phyloP scores from a whole-genome alignment of 2,329 filamentous ascomycete genomes.

The Anthostomella pinea region DNA sequence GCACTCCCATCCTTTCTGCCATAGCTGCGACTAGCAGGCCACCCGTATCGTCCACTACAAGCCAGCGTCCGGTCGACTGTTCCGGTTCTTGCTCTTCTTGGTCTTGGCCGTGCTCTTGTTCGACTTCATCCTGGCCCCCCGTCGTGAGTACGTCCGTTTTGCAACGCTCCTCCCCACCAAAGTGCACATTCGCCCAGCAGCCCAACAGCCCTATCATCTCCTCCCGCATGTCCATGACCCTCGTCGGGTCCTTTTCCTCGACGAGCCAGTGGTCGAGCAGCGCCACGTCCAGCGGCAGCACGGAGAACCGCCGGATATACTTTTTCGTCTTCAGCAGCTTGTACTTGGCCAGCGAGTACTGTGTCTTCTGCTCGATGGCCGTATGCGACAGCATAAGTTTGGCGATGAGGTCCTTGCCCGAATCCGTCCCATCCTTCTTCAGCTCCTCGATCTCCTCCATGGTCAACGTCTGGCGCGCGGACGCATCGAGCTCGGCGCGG shows the following conservation, averaged over 20 bases:
- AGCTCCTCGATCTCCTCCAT: conserved; percentile 73
- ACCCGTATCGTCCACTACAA: conserved; percentile 83
- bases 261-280: conserved; percentile 74
- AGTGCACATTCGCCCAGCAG: conserved; percentile 89
- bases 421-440: conserved; percentile 69
- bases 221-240: conserved; percentile 81
- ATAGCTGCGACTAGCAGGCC: conserved; percentile 78
- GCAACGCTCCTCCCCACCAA: conserved; percentile 44
- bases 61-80: conserved; percentile 57
- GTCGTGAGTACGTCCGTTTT: conserved; percentile 21
- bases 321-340: conserved; percentile 92
- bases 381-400: conserved; percentile 88
- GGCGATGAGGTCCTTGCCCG: conserved; percentile 87
- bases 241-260: conserved; percentile 73
- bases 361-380: conserved; percentile 88
- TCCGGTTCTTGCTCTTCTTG: conserved; percentile 24
- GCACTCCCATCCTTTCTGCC: conserved; percentile 83
- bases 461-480: conserved; percentile 71
- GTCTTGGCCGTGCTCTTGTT: conserved; percentile 17
- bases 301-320: conserved; percentile 83
- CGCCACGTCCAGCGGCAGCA: conserved; percentile 78
- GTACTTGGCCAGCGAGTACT: conserved; percentile 92
- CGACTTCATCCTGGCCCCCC: conserved; percentile 18
- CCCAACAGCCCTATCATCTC: conserved; percentile 79
- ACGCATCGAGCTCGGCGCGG: conserved; percentile 58